These are phyloP conservation scores for Glomus cerebriforme DNA, from an alignment of 192 early-diverging fungal species.

Conservation along the genomic window DNA sequence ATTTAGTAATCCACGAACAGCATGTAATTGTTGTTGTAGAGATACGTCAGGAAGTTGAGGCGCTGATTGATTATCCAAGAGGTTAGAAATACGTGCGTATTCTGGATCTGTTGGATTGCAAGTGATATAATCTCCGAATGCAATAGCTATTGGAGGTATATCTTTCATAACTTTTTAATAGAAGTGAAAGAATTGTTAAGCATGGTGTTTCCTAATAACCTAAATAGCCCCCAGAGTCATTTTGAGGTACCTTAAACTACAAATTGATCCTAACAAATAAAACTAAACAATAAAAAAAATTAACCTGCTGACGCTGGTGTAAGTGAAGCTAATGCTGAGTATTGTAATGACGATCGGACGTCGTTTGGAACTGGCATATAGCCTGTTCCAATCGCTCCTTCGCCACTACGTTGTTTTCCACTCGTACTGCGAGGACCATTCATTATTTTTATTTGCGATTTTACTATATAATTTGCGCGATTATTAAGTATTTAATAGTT, in stretches of 20 bases:
- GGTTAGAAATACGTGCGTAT: slow-evolving; percentile 4
- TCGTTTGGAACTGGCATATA: neutral
- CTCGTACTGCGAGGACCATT: neutral
- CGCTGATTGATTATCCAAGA: slow-evolving; percentile 9
- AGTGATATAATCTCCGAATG: slow-evolving; percentile 23
- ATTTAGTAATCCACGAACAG: slow-evolving; percentile 6
- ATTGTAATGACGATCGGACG: slow-evolving; percentile 20
- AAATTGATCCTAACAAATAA: neutral
- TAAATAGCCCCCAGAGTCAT: neutral
- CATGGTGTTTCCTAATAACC: neutral
- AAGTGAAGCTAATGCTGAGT: slow-evolving; percentile 16
- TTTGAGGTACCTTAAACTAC: neutral
- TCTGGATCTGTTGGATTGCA: slow-evolving; percentile 25
- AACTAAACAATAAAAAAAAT: slow-evolving; percentile 12
- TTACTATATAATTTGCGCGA: neutral
- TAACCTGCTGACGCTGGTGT: slow-evolving; percentile 30
- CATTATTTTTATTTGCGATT: slow-evolving; percentile 1
- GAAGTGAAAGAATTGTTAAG: neutral
- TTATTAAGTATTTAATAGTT: neutral
- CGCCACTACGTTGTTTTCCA: slow-evolving; percentile 1
- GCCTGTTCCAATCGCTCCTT: neutral
- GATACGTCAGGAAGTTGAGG: neutral
- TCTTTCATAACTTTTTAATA: slow-evolving; percentile 1
- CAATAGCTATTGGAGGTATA: slow-evolving; percentile 25
- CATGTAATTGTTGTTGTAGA: slow-evolving; percentile 28